A percentile compares a stretch with the other conserved stretches of the same genome.
These are phyloP conservation scores for Gossypium aridum DNA, from an alignment of 441 rosid genomes.

Conservation along the genomic window DNA sequence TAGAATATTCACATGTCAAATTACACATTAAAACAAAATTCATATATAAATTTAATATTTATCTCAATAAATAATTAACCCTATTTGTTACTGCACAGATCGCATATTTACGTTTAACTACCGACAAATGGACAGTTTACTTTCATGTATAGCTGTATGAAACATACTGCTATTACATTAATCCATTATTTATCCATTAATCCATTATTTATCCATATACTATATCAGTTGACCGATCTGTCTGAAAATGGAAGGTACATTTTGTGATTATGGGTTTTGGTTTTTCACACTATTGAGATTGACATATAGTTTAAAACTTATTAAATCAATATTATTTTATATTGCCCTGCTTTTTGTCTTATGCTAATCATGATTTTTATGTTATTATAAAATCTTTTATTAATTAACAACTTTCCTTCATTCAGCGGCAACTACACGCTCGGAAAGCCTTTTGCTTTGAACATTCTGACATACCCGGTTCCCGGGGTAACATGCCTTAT, in stretches of 20 bases:
- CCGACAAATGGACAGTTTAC: neutral
- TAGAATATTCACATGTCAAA: no score
- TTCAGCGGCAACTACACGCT: neutral
- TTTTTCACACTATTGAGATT: neutral
- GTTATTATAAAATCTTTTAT: neutral
- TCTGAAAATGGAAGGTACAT: neutral
- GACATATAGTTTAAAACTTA: neutral
- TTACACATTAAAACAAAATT: no score
- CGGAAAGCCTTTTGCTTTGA: neutral
- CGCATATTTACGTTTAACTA: neutral
- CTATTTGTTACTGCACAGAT: neutral
- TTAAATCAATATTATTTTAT: neutral
- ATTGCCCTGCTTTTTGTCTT: neutral
- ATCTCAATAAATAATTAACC: no score
- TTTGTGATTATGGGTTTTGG: neutral
- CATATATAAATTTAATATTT: no score
- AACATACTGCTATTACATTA: neutral
- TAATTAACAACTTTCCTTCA: neutral
- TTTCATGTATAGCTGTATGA: neutral
- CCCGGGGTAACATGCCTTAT: conserved; percentile 24
- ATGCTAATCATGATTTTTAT: neutral
- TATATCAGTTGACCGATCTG: neutral
- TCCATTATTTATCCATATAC: neutral
- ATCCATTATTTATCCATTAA: neutral
- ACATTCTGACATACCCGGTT: neutral